phyloP scores from a whole-genome alignment of 257 asterid species.

The Solanum microdontum region DNA sequence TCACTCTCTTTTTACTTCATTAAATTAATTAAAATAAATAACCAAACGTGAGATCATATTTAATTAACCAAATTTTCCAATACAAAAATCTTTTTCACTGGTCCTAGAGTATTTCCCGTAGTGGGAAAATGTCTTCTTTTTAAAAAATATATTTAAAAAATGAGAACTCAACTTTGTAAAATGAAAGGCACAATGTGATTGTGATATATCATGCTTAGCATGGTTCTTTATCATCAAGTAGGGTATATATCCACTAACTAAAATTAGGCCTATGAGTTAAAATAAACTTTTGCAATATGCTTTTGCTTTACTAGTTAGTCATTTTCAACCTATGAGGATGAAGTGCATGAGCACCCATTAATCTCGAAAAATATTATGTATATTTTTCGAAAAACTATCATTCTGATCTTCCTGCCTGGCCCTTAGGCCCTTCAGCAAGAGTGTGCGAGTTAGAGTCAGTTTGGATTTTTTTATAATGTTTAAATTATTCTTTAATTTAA shows the following conservation, averaged over 20 bases:
- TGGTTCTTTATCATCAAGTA: neutral
- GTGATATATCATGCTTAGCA: neutral
- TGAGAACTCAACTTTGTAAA: neutral
- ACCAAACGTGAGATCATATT: neutral
- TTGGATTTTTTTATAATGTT: neutral
- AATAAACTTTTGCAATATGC: neutral
- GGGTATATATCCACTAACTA: neutral
- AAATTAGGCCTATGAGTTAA: neutral
- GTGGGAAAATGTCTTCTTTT: neutral
- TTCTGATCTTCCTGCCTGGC: neutral
- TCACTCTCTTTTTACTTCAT: neutral
- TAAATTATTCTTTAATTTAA: neutral
- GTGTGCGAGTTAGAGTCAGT: neutral
- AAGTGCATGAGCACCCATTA: neutral
- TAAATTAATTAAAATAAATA: neutral
- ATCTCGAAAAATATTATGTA: neutral
- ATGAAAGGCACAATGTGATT: neutral
- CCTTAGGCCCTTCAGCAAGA: neutral
- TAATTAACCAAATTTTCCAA: neutral
- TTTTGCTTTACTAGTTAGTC: conserved; percentile 1
- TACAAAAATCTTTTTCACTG: neutral
- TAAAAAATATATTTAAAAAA: neutral
- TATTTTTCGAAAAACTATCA: neutral
- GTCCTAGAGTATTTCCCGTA: neutral
- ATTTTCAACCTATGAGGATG: neutral